Evolutionary conservation across 176 grass and related monocot genomes (phyloP), one percentile per base, ranked within the genome.

Genomic region (Saccharum officinarum): DNA sequence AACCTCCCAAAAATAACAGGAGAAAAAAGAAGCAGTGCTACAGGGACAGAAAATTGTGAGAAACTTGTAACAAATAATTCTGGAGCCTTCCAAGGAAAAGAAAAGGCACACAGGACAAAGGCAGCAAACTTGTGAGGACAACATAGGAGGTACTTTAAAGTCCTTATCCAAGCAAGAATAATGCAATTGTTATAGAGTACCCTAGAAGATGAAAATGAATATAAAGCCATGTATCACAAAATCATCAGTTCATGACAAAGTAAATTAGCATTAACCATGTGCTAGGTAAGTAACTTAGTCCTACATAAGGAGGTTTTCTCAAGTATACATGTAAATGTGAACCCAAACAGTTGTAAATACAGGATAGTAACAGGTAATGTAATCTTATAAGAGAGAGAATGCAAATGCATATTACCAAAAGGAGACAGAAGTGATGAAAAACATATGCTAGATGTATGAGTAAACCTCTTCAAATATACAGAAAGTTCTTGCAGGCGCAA

Each of bases 401-500:
- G 20, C 20, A 60, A 75, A 73, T 17, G 63, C 36, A 37, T 11
- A 40, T 54, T 9, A 67, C 8, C 36, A 55, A 68, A 81, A 41
- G 36, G 14, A 75, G 28, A 69, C 75, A 76, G 10, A 44, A 71
- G n/a, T 13, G 65, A 73, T 55, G 26, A 57, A 87, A 80, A 57
- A 79, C 6, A 90, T 73, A 61, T 31, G 64, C 45, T 59, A 46
- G 71, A 81, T 77, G 38, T 70, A 75, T 46, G 63, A 65, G 69
- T 71, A 80, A 50, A 98, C 96, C 97, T 92, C 97, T 88, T 96
- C 97, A 91, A 86, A 95, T 67, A 98, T 69, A 84, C 97, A 98
- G 80, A 95, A 98, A 47, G 93, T 98, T 95, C 92, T 95, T 67
- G 91, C 91, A 88, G 93, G 78, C 69, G 90, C 87, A 50, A 98